Base-by-base conservation (phyloP, 495 filamentous ascomycete species). In the Aspergillus kassunensis region DNA sequence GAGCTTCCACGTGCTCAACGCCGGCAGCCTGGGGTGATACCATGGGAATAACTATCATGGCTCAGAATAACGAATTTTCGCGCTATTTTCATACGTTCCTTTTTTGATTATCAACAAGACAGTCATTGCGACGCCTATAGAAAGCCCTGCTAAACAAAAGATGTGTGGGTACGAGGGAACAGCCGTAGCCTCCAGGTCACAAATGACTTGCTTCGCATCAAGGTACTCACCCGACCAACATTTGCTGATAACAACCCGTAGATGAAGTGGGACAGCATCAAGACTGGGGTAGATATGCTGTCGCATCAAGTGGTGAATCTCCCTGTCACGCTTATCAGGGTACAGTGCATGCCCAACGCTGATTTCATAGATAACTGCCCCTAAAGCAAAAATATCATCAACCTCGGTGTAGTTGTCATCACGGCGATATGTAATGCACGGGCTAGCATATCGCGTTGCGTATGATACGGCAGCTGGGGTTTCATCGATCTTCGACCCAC, bases 341-440 rank as follows among this genome's bases (percentile, higher is more conserved):
- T 48, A 48, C 1, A 48, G 12, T 36, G 1, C 4, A 36, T 48
- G 30, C 12, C 30, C 30, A 36, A 48, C 16, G 11, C 30, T 48
- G 19, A 48, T 48, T 16, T 48, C 44, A n/a, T 48, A 48, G 6
- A 48, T n/a, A 15, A 48, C 6, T 3, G 30, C 37, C 13, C 44
- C 30, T 7, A 48, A 19, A 13, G 44, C 44, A 20, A 34, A 48
- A 4, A 48, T 6, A 9, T 48, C 44, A 24, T 48, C 44, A 8
- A 48, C 2, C 19, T 23, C 44, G 0, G 2, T 37, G 19, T 16
- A 23, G 9, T n/a, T 1, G 9, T 23, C 16, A 13, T 35, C 44
- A 18, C 6, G 10, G n/a, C n/a, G n/a, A n/a, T n/a, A n/a, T n/a
- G n/a, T n/a, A n/a, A n/a, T 9, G 8, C 24, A 6, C 12, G 44